A percentile compares a stretch with the other conserved stretches of the same genome.
phyloP scores from a whole-genome alignment of 2,329 filamentous ascomycete genomes.

The Talaromyces sp. region DNA sequence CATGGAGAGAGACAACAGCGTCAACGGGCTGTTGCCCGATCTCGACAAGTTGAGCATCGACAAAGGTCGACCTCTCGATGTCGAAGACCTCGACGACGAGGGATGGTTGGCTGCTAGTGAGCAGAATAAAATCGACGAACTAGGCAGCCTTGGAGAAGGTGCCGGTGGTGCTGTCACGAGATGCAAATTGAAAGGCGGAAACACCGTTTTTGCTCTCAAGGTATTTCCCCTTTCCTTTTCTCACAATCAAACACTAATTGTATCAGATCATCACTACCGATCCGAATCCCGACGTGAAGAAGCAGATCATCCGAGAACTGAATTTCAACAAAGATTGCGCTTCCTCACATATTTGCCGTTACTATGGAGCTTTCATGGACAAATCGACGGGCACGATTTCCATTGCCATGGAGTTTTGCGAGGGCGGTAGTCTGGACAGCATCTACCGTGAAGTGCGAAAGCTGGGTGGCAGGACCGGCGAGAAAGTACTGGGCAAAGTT shows the following conservation, averaged over 20 bases:
- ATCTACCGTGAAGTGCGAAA: conserved; percentile 98
- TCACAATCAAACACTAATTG: conserved; percentile 11
- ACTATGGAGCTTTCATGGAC: conserved; percentile 96
- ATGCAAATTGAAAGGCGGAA: conserved; percentile 82
- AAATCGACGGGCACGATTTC: conserved; percentile 94
- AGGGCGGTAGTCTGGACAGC: conserved; percentile 90
- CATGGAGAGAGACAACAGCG: conserved; percentile 79
- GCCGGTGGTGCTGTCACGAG: conserved; percentile 92
- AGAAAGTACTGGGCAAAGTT: conserved; percentile 95
- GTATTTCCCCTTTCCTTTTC: conserved; percentile 44
- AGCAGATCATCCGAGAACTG: conserved; percentile 92
- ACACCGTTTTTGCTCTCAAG: conserved; percentile 94
- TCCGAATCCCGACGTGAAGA: conserved; percentile 95
- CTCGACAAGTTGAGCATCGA: conserved; percentile 79
- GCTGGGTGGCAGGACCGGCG: conserved; percentile 86
- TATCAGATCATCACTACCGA: conserved; percentile 91
- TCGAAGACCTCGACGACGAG: conserved; percentile 90
- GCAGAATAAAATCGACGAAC: conserved; percentile 79
- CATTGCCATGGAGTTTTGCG: conserved; percentile 98
- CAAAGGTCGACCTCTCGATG: conserved; percentile 77
- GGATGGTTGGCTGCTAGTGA: conserved; percentile 91
- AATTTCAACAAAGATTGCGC: conserved; percentile 98
- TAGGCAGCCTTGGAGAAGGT: conserved; percentile 87
- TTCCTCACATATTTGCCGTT: conserved; percentile 92
- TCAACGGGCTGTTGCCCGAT: conserved; percentile 68